phyloP scores from a whole-genome alignment of 1,139 yeast species.

The Blastobotrys apis region DNA sequence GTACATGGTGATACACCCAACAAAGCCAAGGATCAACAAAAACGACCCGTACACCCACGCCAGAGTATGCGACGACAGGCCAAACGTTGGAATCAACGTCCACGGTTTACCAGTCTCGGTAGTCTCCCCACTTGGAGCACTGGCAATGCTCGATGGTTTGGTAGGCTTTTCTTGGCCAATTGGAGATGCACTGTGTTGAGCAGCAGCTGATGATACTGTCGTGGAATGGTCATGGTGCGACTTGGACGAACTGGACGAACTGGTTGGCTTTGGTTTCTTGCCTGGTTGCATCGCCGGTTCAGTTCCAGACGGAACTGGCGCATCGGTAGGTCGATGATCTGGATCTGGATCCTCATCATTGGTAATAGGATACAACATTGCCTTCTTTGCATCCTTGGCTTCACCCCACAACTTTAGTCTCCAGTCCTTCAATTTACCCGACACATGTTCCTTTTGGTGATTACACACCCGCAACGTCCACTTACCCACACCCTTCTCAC shows the following conservation, averaged over 20 bases:
- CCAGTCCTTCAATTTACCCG: constrained; percentile 62
- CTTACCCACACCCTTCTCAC: constrained; percentile 74
- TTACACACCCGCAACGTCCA: constrained; percentile 73
- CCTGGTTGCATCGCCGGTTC: constrained; percentile 7
- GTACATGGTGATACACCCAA: constrained; percentile 29
- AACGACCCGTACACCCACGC: constrained; percentile 36
- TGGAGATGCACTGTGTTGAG: constrained; percentile 2
- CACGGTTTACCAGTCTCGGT: constrained; percentile 17
- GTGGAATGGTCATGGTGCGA: constrained; percentile 4
- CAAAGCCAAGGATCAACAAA: constrained; percentile 31
- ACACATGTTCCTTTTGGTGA: constrained; percentile 25
- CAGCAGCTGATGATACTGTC: neutral
- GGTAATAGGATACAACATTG: constrained; percentile 39
- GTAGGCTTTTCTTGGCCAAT: constrained; percentile 2
- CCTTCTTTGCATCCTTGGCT: constrained; percentile 57
- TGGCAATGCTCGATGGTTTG: constrained; percentile 6
- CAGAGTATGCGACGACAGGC: constrained; percentile 31
- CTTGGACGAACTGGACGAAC: too few species aligned
- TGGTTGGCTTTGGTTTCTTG: neutral
- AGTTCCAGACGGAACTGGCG: constrained; percentile 12
- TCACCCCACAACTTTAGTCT: constrained; percentile 81
- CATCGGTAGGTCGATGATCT: constrained; percentile 13
- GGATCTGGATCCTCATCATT: constrained; percentile 20
- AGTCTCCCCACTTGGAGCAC: constrained; percentile 13
- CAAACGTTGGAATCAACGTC: constrained; percentile 35